These are phyloP conservation scores for Lentithecium fluviatile DNA, from an alignment of 495 filamentous ascomycete genomes.

Conservation along the genomic window DNA sequence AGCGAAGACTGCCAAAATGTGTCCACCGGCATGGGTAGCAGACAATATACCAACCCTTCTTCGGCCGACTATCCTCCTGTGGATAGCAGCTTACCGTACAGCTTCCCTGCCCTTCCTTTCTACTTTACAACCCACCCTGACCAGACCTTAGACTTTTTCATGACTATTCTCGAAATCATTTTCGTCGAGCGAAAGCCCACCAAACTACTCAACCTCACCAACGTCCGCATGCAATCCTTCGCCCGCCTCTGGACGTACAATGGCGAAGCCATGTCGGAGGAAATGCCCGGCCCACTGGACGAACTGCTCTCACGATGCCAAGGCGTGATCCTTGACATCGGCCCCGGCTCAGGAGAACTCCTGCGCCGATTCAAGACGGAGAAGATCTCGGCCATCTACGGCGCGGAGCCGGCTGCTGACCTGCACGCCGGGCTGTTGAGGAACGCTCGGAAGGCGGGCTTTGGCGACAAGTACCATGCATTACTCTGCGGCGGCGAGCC, in stretches of 20 bases:
- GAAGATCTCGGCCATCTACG: slow-evolving; percentile 39
- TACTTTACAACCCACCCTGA: neutral
- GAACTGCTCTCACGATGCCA: slow-evolving; percentile 28
- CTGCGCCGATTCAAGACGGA: slow-evolving; percentile 28
- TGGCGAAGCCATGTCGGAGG: slow-evolving; percentile 30
- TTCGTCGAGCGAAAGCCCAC: slow-evolving; percentile 17
- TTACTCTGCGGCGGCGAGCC: slow-evolving; percentile 43
- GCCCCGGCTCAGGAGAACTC: slow-evolving; percentile 43
- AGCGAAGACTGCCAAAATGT: neutral
- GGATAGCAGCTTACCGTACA: slow-evolving; percentile 23
- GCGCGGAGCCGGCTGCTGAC: slow-evolving; percentile 41
- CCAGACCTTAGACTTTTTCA: slow-evolving; percentile 23
- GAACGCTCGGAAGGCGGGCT: slow-evolving; percentile 35
- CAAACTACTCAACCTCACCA: slow-evolving; percentile 22
- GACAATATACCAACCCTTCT: slow-evolving; percentile 24
- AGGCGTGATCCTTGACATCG: slow-evolving; percentile 43
- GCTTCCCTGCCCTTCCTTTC: neutral
- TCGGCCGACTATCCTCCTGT: slow-evolving; percentile 22
- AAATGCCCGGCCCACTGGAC: slow-evolving; percentile 30
- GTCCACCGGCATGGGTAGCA: slow-evolving; percentile 8
- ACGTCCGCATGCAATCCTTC: slow-evolving; percentile 27
- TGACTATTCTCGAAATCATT: slow-evolving; percentile 28
- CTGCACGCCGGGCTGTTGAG: slow-evolving; percentile 39
- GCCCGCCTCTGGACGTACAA: slow-evolving; percentile 31
- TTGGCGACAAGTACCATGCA: slow-evolving; percentile 41